Evolutionary conservation across 23 red algal species (phyloP).

Genomic region (Gracilaria gracilis): DNA sequence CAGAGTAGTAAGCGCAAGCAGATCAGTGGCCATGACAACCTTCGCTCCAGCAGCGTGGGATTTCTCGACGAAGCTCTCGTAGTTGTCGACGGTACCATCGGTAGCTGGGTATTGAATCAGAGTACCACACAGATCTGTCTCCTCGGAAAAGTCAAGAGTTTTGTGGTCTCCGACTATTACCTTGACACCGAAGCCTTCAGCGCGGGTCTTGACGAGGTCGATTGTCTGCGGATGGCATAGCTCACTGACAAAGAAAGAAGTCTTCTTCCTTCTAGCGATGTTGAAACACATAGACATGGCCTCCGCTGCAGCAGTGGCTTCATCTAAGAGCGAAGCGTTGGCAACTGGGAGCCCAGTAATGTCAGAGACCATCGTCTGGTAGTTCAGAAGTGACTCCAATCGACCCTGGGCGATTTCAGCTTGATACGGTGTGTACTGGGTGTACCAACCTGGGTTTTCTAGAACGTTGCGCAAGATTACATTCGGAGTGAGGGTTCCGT

Average conservation of each 20-base stretch:
- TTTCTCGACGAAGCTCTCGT: conserved; percentile 61
- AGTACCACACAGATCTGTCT: conserved; percentile 76
- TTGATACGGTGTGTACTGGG: conserved; percentile 99
- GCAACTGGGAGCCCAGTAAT: conserved; percentile 98
- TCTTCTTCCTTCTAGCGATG: conserved; percentile 84
- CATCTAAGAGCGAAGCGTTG: conserved; percentile 94
- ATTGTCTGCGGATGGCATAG: conserved; percentile 94
- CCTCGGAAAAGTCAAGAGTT: conserved; percentile 49
- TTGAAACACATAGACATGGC: conserved; percentile 97
- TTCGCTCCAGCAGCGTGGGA: conserved; percentile 82
- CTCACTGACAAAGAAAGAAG: conserved; percentile 86
- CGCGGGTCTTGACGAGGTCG: conserved; percentile 86
- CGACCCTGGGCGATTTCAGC: conserved; percentile 98
- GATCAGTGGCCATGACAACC: conserved; percentile 92
- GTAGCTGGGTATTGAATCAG: conserved; percentile 97
- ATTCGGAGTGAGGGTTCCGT: conserved; percentile 89
- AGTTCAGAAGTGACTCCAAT: conserved; percentile 98
- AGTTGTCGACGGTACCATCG: conserved; percentile 84
- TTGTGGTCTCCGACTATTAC: conserved; percentile 82
- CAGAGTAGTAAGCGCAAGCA: conserved; percentile 90
- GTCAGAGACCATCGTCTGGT: conserved; percentile 97
- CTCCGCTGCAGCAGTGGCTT: conserved; percentile 97
- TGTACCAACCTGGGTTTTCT: conserved; percentile 99
- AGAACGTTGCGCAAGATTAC: conserved; percentile 94
- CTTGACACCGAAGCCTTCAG: conserved; percentile 91